A percentile compares a stretch with the other conserved stretches of the same genome.
Evolutionary conservation across 169 alveolate genomes (phyloP).

Genomic region (Cryptosporidium ubiquitum): DNA sequence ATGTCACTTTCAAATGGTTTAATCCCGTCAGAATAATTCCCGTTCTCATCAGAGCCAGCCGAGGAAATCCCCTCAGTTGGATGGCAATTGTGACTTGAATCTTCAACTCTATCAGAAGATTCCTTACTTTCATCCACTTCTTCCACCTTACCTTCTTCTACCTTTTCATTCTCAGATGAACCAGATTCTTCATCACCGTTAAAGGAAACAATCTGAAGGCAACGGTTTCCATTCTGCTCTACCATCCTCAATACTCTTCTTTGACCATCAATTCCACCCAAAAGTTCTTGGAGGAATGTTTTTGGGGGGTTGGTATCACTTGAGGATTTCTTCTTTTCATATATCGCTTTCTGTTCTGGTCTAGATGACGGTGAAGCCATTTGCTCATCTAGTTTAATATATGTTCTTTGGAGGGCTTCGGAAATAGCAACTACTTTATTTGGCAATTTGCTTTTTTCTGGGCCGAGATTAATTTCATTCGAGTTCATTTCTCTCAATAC

Average conservation of each 20-base stretch:
- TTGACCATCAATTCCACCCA: slow-evolving; percentile 79
- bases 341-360: slow-evolving; percentile 78
- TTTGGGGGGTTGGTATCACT: slow-evolving; percentile 76
- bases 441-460: slow-evolving; percentile 25
- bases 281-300: slow-evolving; percentile 77
- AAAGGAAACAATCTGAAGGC: slow-evolving; percentile 79
- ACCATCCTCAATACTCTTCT: slow-evolving; percentile 77
- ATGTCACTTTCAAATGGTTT: slow-evolving; percentile 61
- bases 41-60: background rate
- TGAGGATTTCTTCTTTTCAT: slow-evolving; percentile 53
- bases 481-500: background rate
- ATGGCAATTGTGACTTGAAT: background rate
- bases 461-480: background rate
- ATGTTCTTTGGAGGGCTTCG: slow-evolving; percentile 75
- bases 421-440: slow-evolving; percentile 32
- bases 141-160: slow-evolving; percentile 75
- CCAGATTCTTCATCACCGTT: slow-evolving; percentile 72
- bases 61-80: background rate
- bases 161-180: slow-evolving; percentile 18
- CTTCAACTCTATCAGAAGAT: slow-evolving; percentile 13
- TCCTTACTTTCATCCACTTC: slow-evolving; percentile 73
- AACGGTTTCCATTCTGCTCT: slow-evolving; percentile 79
- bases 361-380: slow-evolving; percentile 81
- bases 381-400: slow-evolving; percentile 81
- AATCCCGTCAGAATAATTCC: background rate